Evolutionary conservation across 2,329 filamentous ascomycete genomes (phyloP).

Genomic region (Colletotrichum sp.): DNA sequence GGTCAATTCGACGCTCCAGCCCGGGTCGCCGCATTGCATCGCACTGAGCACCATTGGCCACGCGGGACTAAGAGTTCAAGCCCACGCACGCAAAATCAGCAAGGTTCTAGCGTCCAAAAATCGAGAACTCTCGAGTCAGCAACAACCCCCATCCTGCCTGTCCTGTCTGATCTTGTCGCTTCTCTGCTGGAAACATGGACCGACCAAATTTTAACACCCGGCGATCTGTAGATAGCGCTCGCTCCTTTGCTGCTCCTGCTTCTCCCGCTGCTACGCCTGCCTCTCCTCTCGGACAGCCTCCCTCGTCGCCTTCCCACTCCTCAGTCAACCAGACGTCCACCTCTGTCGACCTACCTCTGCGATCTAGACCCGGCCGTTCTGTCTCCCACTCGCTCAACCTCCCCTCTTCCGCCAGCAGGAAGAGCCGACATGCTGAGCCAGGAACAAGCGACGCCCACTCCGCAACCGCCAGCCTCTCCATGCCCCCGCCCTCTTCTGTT

Average conservation of each 20-base stretch:
- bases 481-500: slow-evolving; percentile 59
- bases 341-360: background rate
- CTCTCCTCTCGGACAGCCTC: background rate
- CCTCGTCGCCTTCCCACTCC: background rate
- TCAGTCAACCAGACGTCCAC: background rate
- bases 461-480: slow-evolving; percentile 67
- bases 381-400: slow-evolving; percentile 42
- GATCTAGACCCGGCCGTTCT: slow-evolving; percentile 27
- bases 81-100: background rate
- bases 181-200: slow-evolving; percentile 24
- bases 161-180: background rate
- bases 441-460: slow-evolving; percentile 62
- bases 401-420: slow-evolving; percentile 56
- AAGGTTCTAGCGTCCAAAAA: slow-evolving; percentile 4
- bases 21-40: background rate
- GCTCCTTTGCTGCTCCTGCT: slow-evolving; percentile 13
- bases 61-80: background rate
- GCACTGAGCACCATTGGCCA: background rate
- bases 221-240: slow-evolving; percentile 27
- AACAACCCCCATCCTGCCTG: background rate
- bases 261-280: slow-evolving; percentile 25
- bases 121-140: slow-evolving; percentile 14
- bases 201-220: slow-evolving; percentile 27
- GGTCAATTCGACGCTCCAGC: background rate
- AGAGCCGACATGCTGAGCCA: slow-evolving; percentile 64